A percentile compares a stretch with the other conserved stretches of the same genome.
Evolutionary conservation across 2,329 filamentous ascomycete species (phyloP).

Genomic region (Paramyrothecium roridum): DNA sequence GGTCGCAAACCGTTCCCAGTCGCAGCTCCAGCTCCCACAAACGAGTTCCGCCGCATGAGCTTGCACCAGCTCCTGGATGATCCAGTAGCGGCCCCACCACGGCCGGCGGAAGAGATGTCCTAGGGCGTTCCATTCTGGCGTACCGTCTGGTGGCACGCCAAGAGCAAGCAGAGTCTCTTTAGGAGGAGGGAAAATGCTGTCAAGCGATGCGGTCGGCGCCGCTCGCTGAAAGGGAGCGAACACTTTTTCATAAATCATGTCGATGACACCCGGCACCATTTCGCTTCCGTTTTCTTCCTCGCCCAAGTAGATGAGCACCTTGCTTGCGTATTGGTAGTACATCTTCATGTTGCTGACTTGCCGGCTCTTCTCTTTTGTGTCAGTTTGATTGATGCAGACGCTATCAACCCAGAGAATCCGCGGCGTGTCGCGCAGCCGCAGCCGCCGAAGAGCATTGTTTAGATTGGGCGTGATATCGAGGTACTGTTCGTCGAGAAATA

Average conservation of each 20-base stretch:
- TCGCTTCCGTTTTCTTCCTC: not conserved
- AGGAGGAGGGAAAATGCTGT: not conserved
- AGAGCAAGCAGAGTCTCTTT: not conserved
- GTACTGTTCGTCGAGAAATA: not conserved
- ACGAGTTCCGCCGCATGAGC: not conserved
- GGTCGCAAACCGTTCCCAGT: not conserved
- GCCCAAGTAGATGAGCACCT: not conserved
- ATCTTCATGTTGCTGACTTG: not conserved
- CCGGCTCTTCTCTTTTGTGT: not conserved
- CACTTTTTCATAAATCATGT: not conserved
- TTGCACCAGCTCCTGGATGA: not conserved
- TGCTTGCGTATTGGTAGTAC: not conserved
- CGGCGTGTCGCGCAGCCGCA: not conserved
- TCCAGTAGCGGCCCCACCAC: not conserved
- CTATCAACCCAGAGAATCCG: not conserved
- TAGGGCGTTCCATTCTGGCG: not conserved
- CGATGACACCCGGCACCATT: not conserved
- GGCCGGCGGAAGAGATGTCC: not conserved
- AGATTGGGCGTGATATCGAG: not conserved
- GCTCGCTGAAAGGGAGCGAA: not conserved
- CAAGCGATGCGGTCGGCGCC: not conserved
- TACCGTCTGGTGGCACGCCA: not conserved
- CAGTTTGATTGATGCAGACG: not conserved
- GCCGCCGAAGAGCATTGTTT: not conserved
- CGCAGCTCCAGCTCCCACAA: not conserved